These are phyloP conservation scores for Rosa chinensis DNA, from an alignment of 306 rosid species.

Conservation along the genomic window DNA sequence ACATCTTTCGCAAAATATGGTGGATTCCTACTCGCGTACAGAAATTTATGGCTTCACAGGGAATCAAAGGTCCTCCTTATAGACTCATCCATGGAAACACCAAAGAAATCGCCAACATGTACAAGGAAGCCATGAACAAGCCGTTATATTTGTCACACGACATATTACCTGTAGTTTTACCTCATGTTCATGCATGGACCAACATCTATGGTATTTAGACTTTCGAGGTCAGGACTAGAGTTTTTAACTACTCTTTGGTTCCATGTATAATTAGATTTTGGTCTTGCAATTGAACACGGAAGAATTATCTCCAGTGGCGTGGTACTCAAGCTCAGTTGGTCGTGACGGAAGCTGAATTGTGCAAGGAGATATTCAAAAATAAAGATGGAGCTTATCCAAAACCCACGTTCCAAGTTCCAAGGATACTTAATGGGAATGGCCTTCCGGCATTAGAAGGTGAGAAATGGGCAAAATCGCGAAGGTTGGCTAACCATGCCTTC, in stretches of 20 bases:
- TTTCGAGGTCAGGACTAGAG: no score
- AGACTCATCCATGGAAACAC: slow-evolving; percentile 19
- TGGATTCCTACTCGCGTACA: slow-evolving; percentile 22
- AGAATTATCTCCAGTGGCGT: slow-evolving; percentile 27
- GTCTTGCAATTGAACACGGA: slow-evolving; percentile 13
- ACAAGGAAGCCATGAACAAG: slow-evolving; percentile 17
- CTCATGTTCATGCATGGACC: slow-evolving; percentile 14
- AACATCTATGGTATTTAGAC: not conserved
- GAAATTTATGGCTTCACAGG: slow-evolving; percentile 7
- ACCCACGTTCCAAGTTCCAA: not conserved
- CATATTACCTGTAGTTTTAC: slow-evolving; percentile 21
- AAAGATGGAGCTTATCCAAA: slow-evolving; percentile 17
- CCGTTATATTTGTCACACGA: slow-evolving; percentile 24
- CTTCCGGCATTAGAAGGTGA: no score
- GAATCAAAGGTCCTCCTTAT: slow-evolving; percentile 27
- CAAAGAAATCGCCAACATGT: slow-evolving; percentile 20
- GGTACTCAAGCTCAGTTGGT: slow-evolving; percentile 25
- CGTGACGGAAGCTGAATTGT: slow-evolving; percentile 23
- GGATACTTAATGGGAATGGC: not conserved
- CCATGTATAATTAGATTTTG: no score
- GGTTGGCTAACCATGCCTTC: no score
- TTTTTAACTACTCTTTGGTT: no score
- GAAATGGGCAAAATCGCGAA: no score
- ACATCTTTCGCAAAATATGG: slow-evolving; percentile 12
- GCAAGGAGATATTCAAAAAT: slow-evolving; percentile 25